phyloP scores from a whole-genome alignment of 495 filamentous ascomycete species.

The Tuber aestivum region DNA sequence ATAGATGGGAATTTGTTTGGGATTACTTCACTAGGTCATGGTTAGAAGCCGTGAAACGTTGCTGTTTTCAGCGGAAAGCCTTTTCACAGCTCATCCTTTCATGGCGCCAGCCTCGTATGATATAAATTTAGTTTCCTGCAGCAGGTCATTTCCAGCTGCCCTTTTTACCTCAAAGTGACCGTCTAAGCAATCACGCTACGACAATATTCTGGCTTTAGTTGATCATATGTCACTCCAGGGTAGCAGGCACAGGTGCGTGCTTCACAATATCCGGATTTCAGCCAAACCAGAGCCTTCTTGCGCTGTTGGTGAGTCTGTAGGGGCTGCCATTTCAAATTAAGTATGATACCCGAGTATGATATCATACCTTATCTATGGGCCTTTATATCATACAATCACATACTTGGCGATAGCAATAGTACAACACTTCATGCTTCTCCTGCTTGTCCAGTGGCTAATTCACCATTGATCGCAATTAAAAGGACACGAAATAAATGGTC shows the following conservation, averaged over 20 bases:
- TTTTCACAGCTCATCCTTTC: too few species aligned
- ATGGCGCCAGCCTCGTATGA: too few species aligned
- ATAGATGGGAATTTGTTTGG: too few species aligned
- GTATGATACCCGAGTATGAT: too few species aligned
- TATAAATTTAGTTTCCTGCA: neutral
- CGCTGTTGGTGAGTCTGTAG: neutral
- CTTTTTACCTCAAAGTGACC: neutral
- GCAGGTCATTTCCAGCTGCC: neutral
- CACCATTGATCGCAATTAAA: neutral
- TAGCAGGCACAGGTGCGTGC: neutral
- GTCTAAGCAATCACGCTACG: neutral
- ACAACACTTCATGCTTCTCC: neutral
- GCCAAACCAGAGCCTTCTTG: neutral
- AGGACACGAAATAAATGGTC: neutral
- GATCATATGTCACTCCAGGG: neutral
- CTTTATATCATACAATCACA: neutral
- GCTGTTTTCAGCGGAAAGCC: too few species aligned
- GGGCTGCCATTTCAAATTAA: neutral
- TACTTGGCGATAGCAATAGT: neutral
- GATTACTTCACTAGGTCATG: too few species aligned
- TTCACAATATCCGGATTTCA: neutral
- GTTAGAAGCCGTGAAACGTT: too few species aligned
- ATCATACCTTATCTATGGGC: neutral
- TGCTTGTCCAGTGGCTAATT: neutral
- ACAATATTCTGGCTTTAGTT: neutral